Evolutionary conservation across 805 yeast species (phyloP), one percentile per base, ranked within the genome.

Genomic region (Saccharomycopsis sp.): DNA sequence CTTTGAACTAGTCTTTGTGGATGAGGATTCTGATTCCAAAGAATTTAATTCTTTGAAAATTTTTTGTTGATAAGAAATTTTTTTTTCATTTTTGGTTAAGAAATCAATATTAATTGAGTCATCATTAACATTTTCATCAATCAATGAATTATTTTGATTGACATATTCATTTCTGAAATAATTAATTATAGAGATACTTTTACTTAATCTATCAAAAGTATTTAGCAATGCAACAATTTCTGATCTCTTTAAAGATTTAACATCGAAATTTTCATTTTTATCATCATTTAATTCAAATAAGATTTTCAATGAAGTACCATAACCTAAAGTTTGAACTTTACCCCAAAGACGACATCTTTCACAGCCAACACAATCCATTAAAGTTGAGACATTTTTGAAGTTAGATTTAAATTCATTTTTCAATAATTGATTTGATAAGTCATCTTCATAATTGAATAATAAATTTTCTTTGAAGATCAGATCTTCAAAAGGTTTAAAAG

Each of bases 341-440:
- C 98, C 98, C 99, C 99, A 92, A 61, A 92, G 67, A 53, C 96
- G 74, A 60, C 99, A 92, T 56, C 96, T 71, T 57, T 92, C 98
- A 65, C 99, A 92, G 29, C 95, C 96, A 31, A 92, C 97, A 64
- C 99, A 92, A 59, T 89, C 96, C 96, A 92, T 92, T 33, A 92
- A 76, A 37, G 84, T 79, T 17, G 94, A 79, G 19, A 92, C 94
- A 56, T 92, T 92, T 54, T 76, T 79, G 59, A 92, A 94, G 39
- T 94, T 79, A 29, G 72, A 61, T 46, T 89, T 72, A 63, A 92
- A 88, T 52, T 92, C 97, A 48, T 79, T 79, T 53, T 92, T 92
- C 43, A 89, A 68, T 2, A 59, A 62, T 17, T 63, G 62, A 3
- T 57, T 52, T 39, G 55, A 55, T n/a, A 57, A 52, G 28, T 70